phyloP scores from a whole-genome alignment of 768 basidiomycete genomes.

The Mycena chlorophos region DNA sequence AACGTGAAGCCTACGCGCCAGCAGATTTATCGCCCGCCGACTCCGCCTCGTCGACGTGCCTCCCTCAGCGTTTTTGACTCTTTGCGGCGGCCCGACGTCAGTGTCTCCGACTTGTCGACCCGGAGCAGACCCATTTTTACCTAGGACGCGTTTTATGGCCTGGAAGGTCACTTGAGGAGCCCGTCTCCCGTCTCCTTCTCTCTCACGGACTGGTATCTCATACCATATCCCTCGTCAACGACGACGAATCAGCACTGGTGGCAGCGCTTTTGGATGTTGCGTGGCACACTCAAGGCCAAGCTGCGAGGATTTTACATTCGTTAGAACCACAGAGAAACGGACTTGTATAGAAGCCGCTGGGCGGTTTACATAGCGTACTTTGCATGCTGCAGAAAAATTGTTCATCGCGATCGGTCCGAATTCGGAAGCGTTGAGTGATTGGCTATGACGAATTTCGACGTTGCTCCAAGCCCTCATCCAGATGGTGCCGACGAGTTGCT shows the following conservation, averaged over 20 bases:
- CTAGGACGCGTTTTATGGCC: background rate
- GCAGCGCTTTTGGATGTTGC: slow-evolving; percentile 12
- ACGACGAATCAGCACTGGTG: slow-evolving; percentile 5
- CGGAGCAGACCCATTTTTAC: background rate
- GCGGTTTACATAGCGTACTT: too few species aligned
- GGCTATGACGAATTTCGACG: too few species aligned
- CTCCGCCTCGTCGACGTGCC: slow-evolving; percentile 14
- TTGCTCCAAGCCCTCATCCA: slow-evolving; percentile 4
- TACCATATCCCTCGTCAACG: background rate
- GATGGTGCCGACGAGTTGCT: slow-evolving; percentile 7
- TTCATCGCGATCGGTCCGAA: too few species aligned
- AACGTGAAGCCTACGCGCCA: background rate
- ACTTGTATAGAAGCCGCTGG: too few species aligned
- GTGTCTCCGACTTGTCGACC: background rate
- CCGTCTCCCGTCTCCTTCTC: background rate
- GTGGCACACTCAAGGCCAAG: slow-evolving; percentile 6
- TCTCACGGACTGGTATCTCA: background rate
- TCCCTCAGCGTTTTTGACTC: background rate
- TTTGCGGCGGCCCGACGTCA: background rate
- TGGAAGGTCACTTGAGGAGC: background rate
- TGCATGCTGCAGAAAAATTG: too few species aligned
- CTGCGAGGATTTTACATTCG: slow-evolving; percentile 10
- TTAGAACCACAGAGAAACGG: too few species aligned
- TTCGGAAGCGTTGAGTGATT: too few species aligned
- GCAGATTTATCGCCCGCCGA: slow-evolving; percentile 20